These are phyloP conservation scores for Betula pendula DNA, from an alignment of 306 rosid genomes.

Conservation along the genomic window DNA sequence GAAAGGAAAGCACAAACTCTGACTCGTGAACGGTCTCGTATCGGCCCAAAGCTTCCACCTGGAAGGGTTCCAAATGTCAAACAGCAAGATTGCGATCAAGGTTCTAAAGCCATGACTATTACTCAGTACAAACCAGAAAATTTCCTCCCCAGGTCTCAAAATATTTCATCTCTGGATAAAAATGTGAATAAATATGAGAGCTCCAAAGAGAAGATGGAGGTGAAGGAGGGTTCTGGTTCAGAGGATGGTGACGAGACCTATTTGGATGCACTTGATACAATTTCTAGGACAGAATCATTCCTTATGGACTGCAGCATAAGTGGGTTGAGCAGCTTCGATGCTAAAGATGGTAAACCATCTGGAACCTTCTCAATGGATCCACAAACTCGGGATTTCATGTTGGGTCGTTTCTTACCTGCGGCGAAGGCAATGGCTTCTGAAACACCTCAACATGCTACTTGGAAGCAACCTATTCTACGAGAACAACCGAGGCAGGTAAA, in stretches of 20 bases:
- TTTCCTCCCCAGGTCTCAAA: conserved; percentile 28
- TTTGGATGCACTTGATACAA: conserved; percentile 63
- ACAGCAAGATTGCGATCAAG: conserved; percentile 39
- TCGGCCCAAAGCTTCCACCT: conserved; percentile 66
- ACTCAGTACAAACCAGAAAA: conserved; percentile 35
- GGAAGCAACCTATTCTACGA: conserved; percentile 43
- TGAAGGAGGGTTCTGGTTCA: conserved; percentile 38
- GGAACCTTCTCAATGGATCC: conserved; percentile 57
- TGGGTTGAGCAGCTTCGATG: conserved; percentile 75
- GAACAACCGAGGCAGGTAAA: conserved; percentile 53
- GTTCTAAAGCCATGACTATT: conserved; percentile 32
- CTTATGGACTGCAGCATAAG: conserved; percentile 65
- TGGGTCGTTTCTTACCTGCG: conserved; percentile 83
- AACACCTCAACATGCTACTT: conserved; percentile 47
- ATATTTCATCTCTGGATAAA: conserved; percentile 33
- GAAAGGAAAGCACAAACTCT: conserved; percentile 36
- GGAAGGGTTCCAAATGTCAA: conserved; percentile 53
- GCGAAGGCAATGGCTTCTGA: conserved; percentile 84
- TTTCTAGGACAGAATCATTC: conserved; percentile 78
- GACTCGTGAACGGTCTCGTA: conserved; percentile 33
- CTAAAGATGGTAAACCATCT: conserved; percentile 37
- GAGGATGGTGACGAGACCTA: conserved; percentile 63
- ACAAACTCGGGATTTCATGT: conserved; percentile 69
- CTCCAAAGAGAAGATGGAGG: conserved; percentile 31
- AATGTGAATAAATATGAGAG: conserved; percentile 27